Evolutionary conservation across 2,329 filamentous ascomycete genomes (phyloP), one percentile per base, ranked within the genome.

Genomic region (Atkinsonella texensis): DNA sequence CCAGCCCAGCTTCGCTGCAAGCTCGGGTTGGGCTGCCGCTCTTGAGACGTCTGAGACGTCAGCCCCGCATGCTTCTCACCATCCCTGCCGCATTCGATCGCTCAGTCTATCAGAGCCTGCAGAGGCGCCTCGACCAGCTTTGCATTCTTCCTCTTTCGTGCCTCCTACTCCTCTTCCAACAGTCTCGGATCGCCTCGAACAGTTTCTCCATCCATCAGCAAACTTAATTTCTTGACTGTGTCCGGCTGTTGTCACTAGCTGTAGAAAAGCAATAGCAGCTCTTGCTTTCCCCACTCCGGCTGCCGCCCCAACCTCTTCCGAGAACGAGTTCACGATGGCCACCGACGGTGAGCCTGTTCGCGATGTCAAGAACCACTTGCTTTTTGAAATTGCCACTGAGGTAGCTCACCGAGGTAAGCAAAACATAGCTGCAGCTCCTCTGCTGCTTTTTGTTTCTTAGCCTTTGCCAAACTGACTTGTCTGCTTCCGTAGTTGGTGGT

Each of bases 351-450:
- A 67, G 58, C 70, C 70, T 52, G 66, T 70, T 57, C 77, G 79
- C 61, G 90, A 97, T 72, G 87, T 97, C 63, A 89, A 87, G 74
- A 93, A 95, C 70, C 93, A 97, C 72, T 77, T 94, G 64, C 85
- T 98, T 60, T 98, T 98, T 66, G 93, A 98, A 74, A 77, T 97
- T 63, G 89, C 93, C 55, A 97, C 93, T 20, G 93, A 98, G 69
- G 93, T 97, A 61, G 93, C 93, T 56, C 95, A 97, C 76, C 83
- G 93, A 79, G 88, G 88, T 91, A 77, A 59, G 33, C 2, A 8
- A 8, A 7, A n/a, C 18, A 43, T 43, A 8, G 75, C 52, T 52
- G 50, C 53, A 49, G 55, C 49, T 54, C 28, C 28, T 38, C 9
- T 42, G 9, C 11, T 12, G 8, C 33, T 11, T 39, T 28, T 49